Evolutionary conservation across 176 grass and related monocot genomes (phyloP), one percentile per base, ranked within the genome.

Genomic region (Neostapfia colusana): DNA sequence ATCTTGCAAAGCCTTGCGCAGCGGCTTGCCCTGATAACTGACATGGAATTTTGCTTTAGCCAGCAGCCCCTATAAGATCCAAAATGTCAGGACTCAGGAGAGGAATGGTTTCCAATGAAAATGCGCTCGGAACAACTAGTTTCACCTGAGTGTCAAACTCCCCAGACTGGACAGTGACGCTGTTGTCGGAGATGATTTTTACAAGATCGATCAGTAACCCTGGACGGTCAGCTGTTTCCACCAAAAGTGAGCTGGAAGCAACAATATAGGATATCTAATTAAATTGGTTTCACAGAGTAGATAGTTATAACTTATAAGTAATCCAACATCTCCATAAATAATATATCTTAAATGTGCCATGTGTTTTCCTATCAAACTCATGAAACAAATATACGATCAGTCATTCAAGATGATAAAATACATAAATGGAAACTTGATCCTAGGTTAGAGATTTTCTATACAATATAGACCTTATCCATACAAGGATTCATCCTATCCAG

Each of bases 21-120:
- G 63, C 43, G 85, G 24, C 79, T 85, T 92, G 42, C 85, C 92
- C 79, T 83, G 77, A 72, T 99, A 99, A 58, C 89, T 95, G 70
- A 95, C 91, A 85, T 99, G 95, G 63, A 99, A 95, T 86, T 95
- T 99, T 54, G 95, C 95, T 87, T 95, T 99, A 23, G 95, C 95
- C 55, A 99, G 44, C 50, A 99, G 69, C 21, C 95, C 95, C 95
- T 99, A 66, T 45, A 86, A 63, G 54, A 80, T 61, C 23, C 23
- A 70, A 10, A 79, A 69, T 79, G 25, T 83, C 62, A 86, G 50
- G 14, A 73, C 14, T 80, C 49, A 84, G 38, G 14, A 76, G 23
- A 79, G 63, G 72, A 86, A 60, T 39, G 23, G 16, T 62, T 77
- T 18, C 13, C 43, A 65, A 44, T 63, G 44, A 21, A 79, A 10